phyloP scores from a whole-genome alignment of 768 basidiomycete species.

The Suillus cothurnatus region DNA sequence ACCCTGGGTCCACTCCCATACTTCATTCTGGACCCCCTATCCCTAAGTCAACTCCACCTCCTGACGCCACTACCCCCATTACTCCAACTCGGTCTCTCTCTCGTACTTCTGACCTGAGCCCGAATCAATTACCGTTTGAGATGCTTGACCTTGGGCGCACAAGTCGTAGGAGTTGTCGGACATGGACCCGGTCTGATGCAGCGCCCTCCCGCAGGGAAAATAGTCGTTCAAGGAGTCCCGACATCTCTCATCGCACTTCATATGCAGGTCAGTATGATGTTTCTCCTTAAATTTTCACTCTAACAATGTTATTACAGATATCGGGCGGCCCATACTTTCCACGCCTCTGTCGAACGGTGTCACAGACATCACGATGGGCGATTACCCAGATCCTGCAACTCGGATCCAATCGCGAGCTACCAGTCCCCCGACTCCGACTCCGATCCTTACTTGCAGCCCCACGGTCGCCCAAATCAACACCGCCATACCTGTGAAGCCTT shows the following conservation, averaged over 20 bases:
- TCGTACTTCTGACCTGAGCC: background rate
- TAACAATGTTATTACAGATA: background rate
- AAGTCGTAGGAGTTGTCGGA: background rate
- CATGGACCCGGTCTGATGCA: background rate
- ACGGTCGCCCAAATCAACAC: too few relatives aligned
- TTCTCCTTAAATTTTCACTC: background rate
- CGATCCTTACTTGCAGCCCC: too few relatives aligned
- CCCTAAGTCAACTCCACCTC: background rate
- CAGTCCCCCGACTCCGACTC: too few relatives aligned
- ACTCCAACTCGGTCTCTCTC: background rate
- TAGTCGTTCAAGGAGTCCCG: background rate
- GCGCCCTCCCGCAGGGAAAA: background rate
- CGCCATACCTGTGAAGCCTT: too few relatives aligned
- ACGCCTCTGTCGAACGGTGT: background rate
- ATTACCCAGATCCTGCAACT: too few relatives aligned
- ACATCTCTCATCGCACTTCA: background rate
- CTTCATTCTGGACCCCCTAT: background rate
- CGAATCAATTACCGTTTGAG: background rate
- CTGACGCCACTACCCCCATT: background rate
- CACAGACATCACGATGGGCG: background rate
- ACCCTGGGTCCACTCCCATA: background rate
- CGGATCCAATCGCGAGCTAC: too few relatives aligned
- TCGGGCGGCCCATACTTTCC: background rate
- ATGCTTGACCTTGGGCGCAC: background rate
- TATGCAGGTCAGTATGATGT: background rate